Base-by-base conservation (phyloP, 1,284 basidiomycete genomes). In the Ganoderma lingzhi region DNA sequence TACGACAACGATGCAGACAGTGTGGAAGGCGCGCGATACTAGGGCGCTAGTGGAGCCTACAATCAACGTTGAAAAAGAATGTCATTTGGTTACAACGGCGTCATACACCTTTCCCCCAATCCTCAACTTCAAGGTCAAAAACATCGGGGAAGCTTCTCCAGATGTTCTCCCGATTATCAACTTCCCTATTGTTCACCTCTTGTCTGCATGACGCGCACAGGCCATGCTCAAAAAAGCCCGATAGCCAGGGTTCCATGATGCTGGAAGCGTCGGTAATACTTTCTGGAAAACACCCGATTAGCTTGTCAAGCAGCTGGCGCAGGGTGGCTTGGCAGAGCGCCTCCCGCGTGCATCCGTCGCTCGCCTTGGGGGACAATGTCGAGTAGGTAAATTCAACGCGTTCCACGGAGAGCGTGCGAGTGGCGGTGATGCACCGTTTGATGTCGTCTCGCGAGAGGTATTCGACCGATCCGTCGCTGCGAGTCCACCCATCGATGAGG, bases 391-490 rank as follows among this genome's bases (percentile, higher is more conserved):
- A 23, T 12, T 28, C 10, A 30, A 55, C 30, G 14, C 10, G 45
- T 3, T 30, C 30, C 10, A 3, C 6, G 30, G 53, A 56, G 8
- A 30, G 32, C 14, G 5, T 12, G 14, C 15, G 15, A 3, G 5
- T 32, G 4, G 53, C 30, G 5, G 12, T 5, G 48, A 73, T 8
- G 19, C 64, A 67, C 12, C 59, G 42, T 9, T 17, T 28, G 19
- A 69, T 42, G 23, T 71, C 71, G 1, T 65, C 63, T 6, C 10
- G 17, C 23, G 39, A 23, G 1, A 73, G 67, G 28, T 5, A 19
- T 37, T 65, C 71, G 8, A 62, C 2, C 0, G 48, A 51, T 5
- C 67, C 67, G 41, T 71, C 70, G 19, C 61, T n/a, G 15, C 59
- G 65, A 6, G 2, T 6, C 39, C 58, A 45, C 0, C 71, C 67